Conservation (phyloP, 768 basidiomycete species). For the Hypholoma fasciculare region DNA sequence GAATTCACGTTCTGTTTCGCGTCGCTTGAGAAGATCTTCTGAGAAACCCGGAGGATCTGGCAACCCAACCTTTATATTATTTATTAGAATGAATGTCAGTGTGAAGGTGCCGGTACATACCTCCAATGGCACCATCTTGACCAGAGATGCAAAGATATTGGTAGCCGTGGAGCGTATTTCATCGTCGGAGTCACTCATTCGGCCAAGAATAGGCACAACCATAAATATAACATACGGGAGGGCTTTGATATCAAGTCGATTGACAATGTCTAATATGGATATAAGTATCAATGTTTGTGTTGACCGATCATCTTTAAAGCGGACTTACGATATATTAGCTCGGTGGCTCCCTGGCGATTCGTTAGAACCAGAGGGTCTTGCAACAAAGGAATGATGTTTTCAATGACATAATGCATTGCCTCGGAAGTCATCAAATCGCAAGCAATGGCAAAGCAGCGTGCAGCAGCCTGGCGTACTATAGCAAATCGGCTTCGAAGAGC, state of each 20-base stretch:
- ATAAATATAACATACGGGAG: slow-evolving; percentile 97
- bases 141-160: slow-evolving; percentile 95
- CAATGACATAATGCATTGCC: slow-evolving; percentile 90
- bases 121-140: slow-evolving; percentile 99
- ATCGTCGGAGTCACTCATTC: slow-evolving; percentile 95
- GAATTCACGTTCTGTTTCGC: slow-evolving; percentile 88
- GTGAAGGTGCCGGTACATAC: slow-evolving; percentile 37
- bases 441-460: slow-evolving; percentile 83
- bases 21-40: slow-evolving; percentile 79
- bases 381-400: slow-evolving; percentile 77
- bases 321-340: slow-evolving; percentile 88
- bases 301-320: slow-evolving; percentile 1
- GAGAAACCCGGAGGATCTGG: slow-evolving; percentile 96
- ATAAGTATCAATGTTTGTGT: slow-evolving; percentile 12
- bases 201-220: slow-evolving; percentile 92
- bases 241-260: slow-evolving; percentile 89
- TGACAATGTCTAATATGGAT: slow-evolving; percentile 73
- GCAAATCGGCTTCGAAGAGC: slow-evolving; percentile 87
- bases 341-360: slow-evolving; percentile 88
- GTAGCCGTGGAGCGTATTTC: slow-evolving; percentile 92
- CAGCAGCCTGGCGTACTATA: slow-evolving; percentile 86
- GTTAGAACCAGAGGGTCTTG: slow-evolving; percentile 73
- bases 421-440: slow-evolving; percentile 84
- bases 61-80: slow-evolving; percentile 72
- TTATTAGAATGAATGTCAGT: background rate